These are phyloP conservation scores for Aspergillus sojae DNA, from an alignment of 2,329 filamentous ascomycete species.

Conservation along the genomic window DNA sequence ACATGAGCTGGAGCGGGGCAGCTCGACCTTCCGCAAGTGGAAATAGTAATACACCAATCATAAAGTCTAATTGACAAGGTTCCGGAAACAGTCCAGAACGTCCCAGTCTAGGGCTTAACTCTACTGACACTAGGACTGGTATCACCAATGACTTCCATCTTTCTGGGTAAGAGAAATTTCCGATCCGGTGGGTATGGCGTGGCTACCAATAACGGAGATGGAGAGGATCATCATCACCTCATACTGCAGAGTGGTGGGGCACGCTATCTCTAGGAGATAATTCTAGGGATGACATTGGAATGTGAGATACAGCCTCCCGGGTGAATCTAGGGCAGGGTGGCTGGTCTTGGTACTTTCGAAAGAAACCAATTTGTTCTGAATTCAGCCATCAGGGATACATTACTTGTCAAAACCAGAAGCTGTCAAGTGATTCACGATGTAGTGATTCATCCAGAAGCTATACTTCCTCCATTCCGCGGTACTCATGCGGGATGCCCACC, in stretches of 20 bases:
- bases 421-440: neutral
- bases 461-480: neutral
- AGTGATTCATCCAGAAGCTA: neutral
- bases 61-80: neutral
- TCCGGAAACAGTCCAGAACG: neutral
- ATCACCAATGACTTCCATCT: neutral
- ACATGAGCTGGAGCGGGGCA: neutral
- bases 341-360: neutral
- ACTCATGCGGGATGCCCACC: neutral
- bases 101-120: too few relatives aligned
- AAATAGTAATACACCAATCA: neutral
- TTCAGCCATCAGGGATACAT: neutral
- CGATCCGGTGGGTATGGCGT: neutral
- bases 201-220: neutral
- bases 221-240: neutral
- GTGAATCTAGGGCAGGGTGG: neutral
- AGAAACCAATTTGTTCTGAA: neutral
- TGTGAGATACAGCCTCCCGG: neutral
- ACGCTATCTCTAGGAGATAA: neutral
- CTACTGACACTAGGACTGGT: too few relatives aligned
- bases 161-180: neutral
- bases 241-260: neutral
- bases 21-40: neutral
- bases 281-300: neutral
- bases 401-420: neutral